Percentiles rank a stretch among this genome's conserved stretches.
phyloP scores from a whole-genome alignment of 73 alveolate species.

The Blepharisma japonicum region DNA sequence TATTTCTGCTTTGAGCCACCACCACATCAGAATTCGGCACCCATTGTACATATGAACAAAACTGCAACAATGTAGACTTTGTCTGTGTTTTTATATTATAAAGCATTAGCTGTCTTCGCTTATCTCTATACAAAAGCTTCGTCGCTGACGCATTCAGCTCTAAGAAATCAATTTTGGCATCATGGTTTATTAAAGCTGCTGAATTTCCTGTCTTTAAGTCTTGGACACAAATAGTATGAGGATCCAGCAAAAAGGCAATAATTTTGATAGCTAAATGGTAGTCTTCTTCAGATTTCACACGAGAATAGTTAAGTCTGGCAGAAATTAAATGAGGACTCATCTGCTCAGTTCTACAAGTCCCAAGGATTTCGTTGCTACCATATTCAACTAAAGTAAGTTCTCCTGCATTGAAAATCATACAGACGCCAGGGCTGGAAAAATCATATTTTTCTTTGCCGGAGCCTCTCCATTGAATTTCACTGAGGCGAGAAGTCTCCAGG shows the following conservation, averaged over 20 bases:
- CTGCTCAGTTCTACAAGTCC: constrained; percentile 99
- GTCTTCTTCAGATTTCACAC: constrained; percentile 73
- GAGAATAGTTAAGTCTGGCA: constrained; percentile 92
- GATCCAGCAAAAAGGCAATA: constrained; percentile 98
- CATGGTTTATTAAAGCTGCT: constrained; percentile 97
- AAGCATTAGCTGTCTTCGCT: constrained; percentile 97
- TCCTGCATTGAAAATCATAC: constrained; percentile 99
- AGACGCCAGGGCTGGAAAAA: constrained; percentile 93
- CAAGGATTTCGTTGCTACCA: constrained; percentile 96
- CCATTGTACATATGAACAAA: constrained; percentile 99
- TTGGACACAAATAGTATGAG: constrained; percentile 95
- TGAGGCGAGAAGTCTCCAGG: constrained; percentile 64
- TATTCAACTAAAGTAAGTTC: constrained; percentile 98
- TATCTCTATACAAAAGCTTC: constrained; percentile 98
- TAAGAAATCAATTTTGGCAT: constrained; percentile 94
- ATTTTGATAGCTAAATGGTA: constrained; percentile 63
- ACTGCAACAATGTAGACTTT: constrained; percentile 95
- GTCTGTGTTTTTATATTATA: constrained; percentile 94
- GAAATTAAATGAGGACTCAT: constrained; percentile 97
- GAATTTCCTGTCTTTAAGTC: constrained; percentile 91
- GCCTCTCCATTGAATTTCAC: constrained; percentile 48
- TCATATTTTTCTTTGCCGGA: constrained; percentile 97
- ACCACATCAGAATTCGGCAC: constrained; percentile 99
- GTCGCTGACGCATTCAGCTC: constrained; percentile 93
- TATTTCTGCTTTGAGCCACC: constrained; percentile 99